These are phyloP conservation scores for Astragalus glycyphyllos DNA, from an alignment of 306 rosid species.

Conservation along the genomic window DNA sequence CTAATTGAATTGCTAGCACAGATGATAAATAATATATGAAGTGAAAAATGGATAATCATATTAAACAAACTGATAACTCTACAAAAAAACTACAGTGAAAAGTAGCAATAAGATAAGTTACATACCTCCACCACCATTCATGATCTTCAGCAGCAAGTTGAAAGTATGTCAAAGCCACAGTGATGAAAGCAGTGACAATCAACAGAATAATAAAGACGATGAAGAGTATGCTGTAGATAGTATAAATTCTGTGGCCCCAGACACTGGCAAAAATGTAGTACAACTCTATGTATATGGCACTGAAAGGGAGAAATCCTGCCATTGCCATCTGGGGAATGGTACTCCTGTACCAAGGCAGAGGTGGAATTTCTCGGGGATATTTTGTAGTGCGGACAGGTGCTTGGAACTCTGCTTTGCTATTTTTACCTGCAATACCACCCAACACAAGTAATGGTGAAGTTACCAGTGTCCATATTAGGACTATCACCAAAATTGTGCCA, in stretches of 20 bases:
- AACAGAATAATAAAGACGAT: conserved; percentile 92
- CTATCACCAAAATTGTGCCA: conserved; percentile 92
- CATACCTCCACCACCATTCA: conserved; percentile 99
- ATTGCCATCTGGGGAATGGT: conserved; percentile 98
- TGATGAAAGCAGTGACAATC: conserved; percentile 97
- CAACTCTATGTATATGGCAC: conserved; percentile 96
- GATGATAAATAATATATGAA: conserved; percentile 21
- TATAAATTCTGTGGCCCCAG: conserved; percentile 99
- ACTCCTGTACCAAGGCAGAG: conserved; percentile 90
- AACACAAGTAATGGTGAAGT: conserved; percentile 92
- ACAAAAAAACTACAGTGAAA: neutral
- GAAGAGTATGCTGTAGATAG: conserved; percentile 94
- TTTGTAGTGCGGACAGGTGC: conserved; percentile 96
- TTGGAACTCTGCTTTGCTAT: conserved; percentile 88
- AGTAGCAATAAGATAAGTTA: conserved; percentile 8
- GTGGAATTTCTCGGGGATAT: conserved; percentile 92
- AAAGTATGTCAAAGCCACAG: conserved; percentile 97
- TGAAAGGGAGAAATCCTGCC: conserved; percentile 99
- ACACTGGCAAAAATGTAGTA: conserved; percentile 98
- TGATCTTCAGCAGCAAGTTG: conserved; percentile 99
- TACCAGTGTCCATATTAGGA: conserved; percentile 92
- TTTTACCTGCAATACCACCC: conserved; percentile 98
- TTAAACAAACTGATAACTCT: neutral
- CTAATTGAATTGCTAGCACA: conserved; percentile 13
- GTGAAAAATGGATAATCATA: neutral